A percentile compares a stretch with the other conserved stretches of the same genome.
phyloP scores from a whole-genome alignment of 192 early-diverging fungal species.

The Coemansia asiatica region DNA sequence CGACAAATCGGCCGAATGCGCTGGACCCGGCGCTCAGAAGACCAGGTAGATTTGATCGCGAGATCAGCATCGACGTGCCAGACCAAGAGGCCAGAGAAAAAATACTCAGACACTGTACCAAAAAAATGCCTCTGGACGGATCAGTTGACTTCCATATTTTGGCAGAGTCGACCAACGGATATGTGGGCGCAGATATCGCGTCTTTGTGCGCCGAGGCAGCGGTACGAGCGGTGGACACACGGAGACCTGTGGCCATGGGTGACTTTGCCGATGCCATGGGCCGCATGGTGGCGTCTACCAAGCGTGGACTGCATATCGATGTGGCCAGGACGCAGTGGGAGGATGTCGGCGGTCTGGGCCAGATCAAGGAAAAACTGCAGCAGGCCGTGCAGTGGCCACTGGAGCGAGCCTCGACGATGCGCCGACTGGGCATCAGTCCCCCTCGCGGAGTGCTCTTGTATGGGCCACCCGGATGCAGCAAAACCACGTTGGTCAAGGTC shows the following conservation, averaged over 20 bases:
- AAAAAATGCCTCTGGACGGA: conserved; percentile 55
- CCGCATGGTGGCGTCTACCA: conserved; percentile 68
- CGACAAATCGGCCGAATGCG: conserved; percentile 96
- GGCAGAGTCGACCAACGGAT: conserved; percentile 78
- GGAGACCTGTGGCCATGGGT: conserved; percentile 41
- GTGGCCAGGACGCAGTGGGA: conserved; percentile 69
- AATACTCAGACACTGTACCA: conserved; percentile 65
- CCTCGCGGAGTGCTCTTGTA: conserved; percentile 90
- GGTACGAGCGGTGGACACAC: conserved; percentile 20
- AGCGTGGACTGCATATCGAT: conserved; percentile 65
- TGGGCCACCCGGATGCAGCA: conserved; percentile 97
- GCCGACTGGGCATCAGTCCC: conserved; percentile 73
- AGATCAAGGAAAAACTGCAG: conserved; percentile 72
- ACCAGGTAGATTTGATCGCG: conserved; percentile 95
- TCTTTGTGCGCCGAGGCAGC: conserved; percentile 84
- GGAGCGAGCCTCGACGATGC: conserved; percentile 64
- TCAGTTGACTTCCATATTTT: conserved; percentile 59
- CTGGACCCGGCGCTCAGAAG: conserved; percentile 93
- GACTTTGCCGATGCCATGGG: conserved; percentile 70
- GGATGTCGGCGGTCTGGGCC: conserved; percentile 86
- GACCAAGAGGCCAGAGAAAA: conserved; percentile 57
- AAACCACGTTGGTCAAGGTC: conserved; percentile 89
- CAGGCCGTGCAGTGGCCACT: conserved; percentile 93
- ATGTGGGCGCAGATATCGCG: conserved; percentile 90
- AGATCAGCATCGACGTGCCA: conserved; percentile 92